Base-by-base conservation (phyloP, 176 grass and related monocot genomes). In the Ensete glaucum region DNA sequence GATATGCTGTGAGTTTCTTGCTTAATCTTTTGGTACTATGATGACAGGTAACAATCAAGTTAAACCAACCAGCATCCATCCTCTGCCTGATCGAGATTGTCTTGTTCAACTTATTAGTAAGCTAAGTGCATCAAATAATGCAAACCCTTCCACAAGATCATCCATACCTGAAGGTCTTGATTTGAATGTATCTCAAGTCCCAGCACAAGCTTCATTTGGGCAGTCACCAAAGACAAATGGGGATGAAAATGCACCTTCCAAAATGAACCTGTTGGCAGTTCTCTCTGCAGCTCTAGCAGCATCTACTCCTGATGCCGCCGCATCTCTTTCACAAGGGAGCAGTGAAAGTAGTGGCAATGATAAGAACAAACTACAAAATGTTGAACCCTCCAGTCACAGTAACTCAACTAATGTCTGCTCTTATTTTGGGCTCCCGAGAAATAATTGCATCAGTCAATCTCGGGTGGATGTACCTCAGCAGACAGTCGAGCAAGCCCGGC, bases 311-410 rank as follows among this genome's bases (percentile, higher is more conserved):
- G 86, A 91, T 52, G 81, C 80, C 24, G 84, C 84, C 77, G 79
- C 78, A 71, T 92, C 85, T 75, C 87, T 91, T 79, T 99, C 91
- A 11, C 96, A 89, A 76, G 96, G 88, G 65, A 99, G 96, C 82
- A 95, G 96, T 50, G 87, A 95, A 67, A 95, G 86, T 73, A 95
- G 96, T 81, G 96, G 85, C 78, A 94, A 85, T 81, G 84, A 89
- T 78, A 99, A 99, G 84, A 82, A 71, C 81, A 96, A 92, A 74
- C 82, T 82, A 59, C 88, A 81, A 73, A 88, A 69, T 67, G 80
- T 75, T 26, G 88, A 91, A 20, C 78, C 84, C 58, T 64, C 82
- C 11, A 43, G 77, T 51, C 82, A 87, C 76, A 80, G 78, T 20
- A 87, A 87, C 73, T 22, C 82, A 71, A 76, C 34, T 14, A 64